Conservation (phyloP, 495 filamentous ascomycete genomes). For the Extremus antarcticus region DNA sequence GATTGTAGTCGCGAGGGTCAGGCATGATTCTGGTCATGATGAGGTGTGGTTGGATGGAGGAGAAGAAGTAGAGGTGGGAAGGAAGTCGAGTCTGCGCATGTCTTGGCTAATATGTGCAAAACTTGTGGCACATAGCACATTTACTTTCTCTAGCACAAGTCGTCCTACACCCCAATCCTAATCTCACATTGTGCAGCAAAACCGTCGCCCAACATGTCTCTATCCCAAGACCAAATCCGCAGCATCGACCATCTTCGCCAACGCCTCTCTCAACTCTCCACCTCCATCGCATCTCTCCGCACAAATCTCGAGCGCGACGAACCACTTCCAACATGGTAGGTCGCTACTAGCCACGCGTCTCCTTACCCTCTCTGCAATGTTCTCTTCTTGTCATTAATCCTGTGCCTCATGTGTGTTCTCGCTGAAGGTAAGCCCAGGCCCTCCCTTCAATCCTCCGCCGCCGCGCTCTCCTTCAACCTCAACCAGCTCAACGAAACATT, state of each 20-base stretch:
- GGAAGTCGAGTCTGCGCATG: no score
- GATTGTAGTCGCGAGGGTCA: no score
- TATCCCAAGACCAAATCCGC: conserved; percentile 53
- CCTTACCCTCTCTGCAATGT: background rate
- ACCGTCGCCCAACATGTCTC: background rate
- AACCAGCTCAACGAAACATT: conserved; percentile 5
- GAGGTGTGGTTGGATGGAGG: no score
- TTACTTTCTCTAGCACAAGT: background rate
- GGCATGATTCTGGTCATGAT: no score
- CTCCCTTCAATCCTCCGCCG: conserved; percentile 16
- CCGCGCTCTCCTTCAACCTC: conserved; percentile 14
- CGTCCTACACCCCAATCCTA: background rate
- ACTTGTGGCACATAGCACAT: no score
- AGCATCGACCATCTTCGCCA: conserved; percentile 65
- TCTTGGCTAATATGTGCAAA: no score
- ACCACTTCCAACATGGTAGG: conserved; percentile 51
- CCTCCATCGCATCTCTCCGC: conserved; percentile 53
- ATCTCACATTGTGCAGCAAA: background rate
- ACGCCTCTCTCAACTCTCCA: conserved; percentile 56
- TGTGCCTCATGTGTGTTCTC: no score
- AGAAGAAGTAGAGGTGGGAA: no score
- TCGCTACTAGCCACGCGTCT: background rate
- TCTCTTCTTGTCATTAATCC: background rate
- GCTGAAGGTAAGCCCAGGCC: conserved; percentile 13
- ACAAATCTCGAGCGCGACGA: conserved; percentile 41